These are phyloP conservation scores for Aspergillus proliferans DNA, from an alignment of 2,329 filamentous ascomycete genomes.

Conservation along the genomic window DNA sequence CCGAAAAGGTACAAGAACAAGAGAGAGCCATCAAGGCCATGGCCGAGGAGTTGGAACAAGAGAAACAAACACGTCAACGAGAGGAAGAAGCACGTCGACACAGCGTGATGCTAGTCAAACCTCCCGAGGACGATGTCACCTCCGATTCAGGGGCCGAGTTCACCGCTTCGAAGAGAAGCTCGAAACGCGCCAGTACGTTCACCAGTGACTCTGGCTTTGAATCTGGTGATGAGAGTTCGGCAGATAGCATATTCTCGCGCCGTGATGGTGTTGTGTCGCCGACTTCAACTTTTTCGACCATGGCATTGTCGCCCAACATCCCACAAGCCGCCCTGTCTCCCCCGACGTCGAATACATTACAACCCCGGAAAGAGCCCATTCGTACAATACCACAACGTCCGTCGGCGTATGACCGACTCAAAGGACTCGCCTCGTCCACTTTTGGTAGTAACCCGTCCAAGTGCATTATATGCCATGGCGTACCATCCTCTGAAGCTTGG, in stretches of 20 bases:
- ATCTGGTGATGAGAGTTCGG: slow-evolving; percentile 50
- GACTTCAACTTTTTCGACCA: slow-evolving; percentile 31
- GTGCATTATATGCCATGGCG: slow-evolving; percentile 38
- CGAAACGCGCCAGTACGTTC: slow-evolving; percentile 36
- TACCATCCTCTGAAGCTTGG: slow-evolving; percentile 46
- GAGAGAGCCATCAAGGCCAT: slow-evolving; percentile 51
- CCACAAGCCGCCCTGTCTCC: slow-evolving; percentile 27
- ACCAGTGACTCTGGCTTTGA: slow-evolving; percentile 55
- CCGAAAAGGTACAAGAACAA: slow-evolving; percentile 49
- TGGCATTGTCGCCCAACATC: slow-evolving; percentile 32
- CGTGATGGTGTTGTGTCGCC: slow-evolving; percentile 30
- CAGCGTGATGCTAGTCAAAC: slow-evolving; percentile 25
- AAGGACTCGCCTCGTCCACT: slow-evolving; percentile 32
- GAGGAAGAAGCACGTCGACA: slow-evolving; percentile 34
- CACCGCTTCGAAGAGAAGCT: slow-evolving; percentile 25
- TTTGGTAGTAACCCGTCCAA: slow-evolving; percentile 23
- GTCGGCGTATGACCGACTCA: slow-evolving; percentile 40
- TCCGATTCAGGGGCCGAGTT: slow-evolving; percentile 29
- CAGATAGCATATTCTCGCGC: slow-evolving; percentile 43
- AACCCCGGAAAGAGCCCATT: slow-evolving; percentile 28
- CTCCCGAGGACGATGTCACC: slow-evolving; percentile 27
- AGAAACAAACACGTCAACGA: slow-evolving; percentile 34
- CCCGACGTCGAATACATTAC: slow-evolving; percentile 25
- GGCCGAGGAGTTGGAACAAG: slow-evolving; percentile 42
- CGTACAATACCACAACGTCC: slow-evolving; percentile 17